These are phyloP conservation scores for Mycena sanguinolenta DNA, from an alignment of 768 basidiomycete species.

Conservation along the genomic window DNA sequence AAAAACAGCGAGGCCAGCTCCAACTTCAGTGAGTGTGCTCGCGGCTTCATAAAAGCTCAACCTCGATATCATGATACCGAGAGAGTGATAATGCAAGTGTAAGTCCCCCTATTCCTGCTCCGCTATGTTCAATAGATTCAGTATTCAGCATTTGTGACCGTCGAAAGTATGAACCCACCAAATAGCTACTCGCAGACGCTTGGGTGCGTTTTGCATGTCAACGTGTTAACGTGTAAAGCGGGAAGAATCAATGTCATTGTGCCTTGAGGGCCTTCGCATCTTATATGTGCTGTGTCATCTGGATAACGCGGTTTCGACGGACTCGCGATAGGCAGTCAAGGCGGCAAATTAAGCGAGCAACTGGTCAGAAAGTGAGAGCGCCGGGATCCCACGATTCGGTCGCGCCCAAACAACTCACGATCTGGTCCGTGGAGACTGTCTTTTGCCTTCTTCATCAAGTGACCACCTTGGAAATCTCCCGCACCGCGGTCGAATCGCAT, in stretches of 20 bases:
- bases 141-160: slow-evolving; percentile 26
- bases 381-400: slow-evolving; percentile 60
- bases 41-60: slow-evolving; percentile 71
- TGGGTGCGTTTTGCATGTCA: slow-evolving; percentile 39
- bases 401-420: slow-evolving; percentile 40
- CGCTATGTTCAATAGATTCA: slow-evolving; percentile 48
- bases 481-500: slow-evolving; percentile 30
- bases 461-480: slow-evolving; percentile 1
- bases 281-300: slow-evolving; percentile 48
- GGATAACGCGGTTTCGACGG: slow-evolving; percentile 62
- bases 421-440: slow-evolving; percentile 37
- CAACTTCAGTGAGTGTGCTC: slow-evolving; percentile 63
- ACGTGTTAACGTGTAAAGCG: neutral
- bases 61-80: slow-evolving; percentile 65
- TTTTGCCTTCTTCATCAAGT: slow-evolving; percentile 25
- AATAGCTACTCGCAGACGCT: slow-evolving; percentile 65
- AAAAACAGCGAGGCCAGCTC: slow-evolving; percentile 74
- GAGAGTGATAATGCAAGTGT: slow-evolving; percentile 61
- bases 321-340: slow-evolving; percentile 39
- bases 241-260: neutral
- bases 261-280: slow-evolving; percentile 31
- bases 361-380: slow-evolving; percentile 49
- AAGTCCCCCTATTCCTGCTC: slow-evolving; percentile 66
- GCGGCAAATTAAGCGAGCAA: slow-evolving; percentile 51
- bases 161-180: slow-evolving; percentile 50